These are phyloP conservation scores for Sclerotinia sclerotiorum DNA, from an alignment of 2,329 filamentous ascomycete genomes.

Conservation along the genomic window DNA sequence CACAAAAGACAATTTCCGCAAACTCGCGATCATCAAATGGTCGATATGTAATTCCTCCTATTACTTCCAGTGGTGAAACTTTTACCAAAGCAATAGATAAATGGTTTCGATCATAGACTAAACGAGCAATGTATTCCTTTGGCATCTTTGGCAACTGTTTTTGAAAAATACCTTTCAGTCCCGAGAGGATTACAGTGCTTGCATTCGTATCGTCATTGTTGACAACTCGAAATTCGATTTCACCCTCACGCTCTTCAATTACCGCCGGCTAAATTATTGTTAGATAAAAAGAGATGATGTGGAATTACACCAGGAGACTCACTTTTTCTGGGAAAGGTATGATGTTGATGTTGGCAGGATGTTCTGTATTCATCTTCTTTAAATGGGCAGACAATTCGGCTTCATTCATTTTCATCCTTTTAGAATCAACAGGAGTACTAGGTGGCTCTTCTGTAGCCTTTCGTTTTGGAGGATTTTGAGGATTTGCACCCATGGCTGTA, in stretches of 20 bases:
- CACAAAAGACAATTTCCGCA: constrained; percentile 98
- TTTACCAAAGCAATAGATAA: constrained; percentile 97
- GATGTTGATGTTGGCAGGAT: constrained; percentile 59
- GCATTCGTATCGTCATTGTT: constrained; percentile 92
- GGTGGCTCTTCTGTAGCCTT: constrained; percentile 68
- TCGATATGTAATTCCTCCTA: constrained; percentile 94
- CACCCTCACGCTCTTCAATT: constrained; percentile 86
- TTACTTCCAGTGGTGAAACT: constrained; percentile 82
- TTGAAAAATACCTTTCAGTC: constrained; percentile 96
- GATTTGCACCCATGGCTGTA: constrained; percentile 1
- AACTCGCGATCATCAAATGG: constrained; percentile 91
- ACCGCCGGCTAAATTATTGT: constrained; percentile 66
- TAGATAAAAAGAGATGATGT: background rate
- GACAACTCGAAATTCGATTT: constrained; percentile 96
- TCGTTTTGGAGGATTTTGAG: constrained; percentile 53
- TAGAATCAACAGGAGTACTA: constrained; percentile 59
- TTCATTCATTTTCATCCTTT: constrained; percentile 59
- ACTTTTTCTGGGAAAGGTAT: constrained; percentile 91
- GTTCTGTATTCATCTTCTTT: constrained; percentile 47
- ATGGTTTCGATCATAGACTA: constrained; percentile 97
- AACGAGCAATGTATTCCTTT: constrained; percentile 95
- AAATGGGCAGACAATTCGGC: constrained; percentile 48
- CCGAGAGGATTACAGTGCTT: constrained; percentile 90
- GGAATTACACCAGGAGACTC: constrained; percentile 28
- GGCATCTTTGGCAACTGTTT: constrained; percentile 99